phyloP scores from a whole-genome alignment of 2,329 filamentous ascomycete genomes.

The Scleromitrula shiraiana region DNA sequence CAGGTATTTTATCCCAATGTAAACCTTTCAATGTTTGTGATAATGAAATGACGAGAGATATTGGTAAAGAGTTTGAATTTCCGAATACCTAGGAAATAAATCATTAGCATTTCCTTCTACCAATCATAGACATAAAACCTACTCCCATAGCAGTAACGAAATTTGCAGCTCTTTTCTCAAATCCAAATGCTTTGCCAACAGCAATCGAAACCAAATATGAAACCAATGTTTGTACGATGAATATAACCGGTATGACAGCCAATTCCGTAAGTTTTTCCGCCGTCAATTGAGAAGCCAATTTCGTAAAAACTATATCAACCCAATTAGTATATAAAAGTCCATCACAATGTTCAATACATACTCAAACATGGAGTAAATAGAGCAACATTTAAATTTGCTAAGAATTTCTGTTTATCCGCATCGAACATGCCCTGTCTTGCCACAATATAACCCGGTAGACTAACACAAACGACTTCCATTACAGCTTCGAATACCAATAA shows the following conservation, averaged over 20 bases:
- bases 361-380: conserved; percentile 95
- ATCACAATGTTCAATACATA: conserved; percentile 37
- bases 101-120: conserved; percentile 10
- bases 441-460: conserved; percentile 86
- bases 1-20: conserved; percentile 85
- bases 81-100: conserved; percentile 62
- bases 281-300: conserved; percentile 88
- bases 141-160: conserved; percentile 95
- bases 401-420: conserved; percentile 90
- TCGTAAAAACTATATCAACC: conserved; percentile 85
- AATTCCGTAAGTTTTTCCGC: conserved; percentile 85
- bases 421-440: conserved; percentile 88
- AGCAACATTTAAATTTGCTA: conserved; percentile 92
- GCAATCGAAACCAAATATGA: conserved; percentile 70
- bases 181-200: conserved; percentile 68
- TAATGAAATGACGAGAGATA: conserved; percentile 88
- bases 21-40: conserved; percentile 86
- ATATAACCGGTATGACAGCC: conserved; percentile 91
- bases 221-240: conserved; percentile 76
- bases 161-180: conserved; percentile 79
- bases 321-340: conserved; percentile 13
- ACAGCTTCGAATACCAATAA: conserved; percentile 79
- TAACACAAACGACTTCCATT: conserved; percentile 90
- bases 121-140: conserved; percentile 26
- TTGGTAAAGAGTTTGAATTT: conserved; percentile 95